Conservation (phyloP, 495 filamentous ascomycete genomes). For the Cenococcum geophilum region DNA sequence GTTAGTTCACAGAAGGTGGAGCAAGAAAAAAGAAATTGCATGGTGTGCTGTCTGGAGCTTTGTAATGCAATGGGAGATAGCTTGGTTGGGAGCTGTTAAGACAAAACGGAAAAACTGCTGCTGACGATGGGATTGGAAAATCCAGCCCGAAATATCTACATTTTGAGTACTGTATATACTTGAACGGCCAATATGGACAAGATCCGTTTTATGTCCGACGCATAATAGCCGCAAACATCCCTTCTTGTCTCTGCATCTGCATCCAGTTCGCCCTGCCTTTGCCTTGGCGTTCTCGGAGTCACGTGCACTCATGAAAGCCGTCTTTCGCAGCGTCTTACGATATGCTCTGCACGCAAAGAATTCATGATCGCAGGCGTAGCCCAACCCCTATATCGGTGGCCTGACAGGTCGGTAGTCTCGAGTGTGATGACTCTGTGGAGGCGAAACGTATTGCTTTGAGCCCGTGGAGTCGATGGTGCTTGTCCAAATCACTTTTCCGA, state of each 20-base stretch:
- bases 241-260: background rate
- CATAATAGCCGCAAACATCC: background rate
- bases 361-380: too few species aligned
- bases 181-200: background rate
- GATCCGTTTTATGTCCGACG: background rate
- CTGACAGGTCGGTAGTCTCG: too few species aligned
- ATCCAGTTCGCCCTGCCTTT: background rate
- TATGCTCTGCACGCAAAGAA: too few species aligned
- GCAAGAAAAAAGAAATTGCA: constrained; percentile 16
- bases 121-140: background rate
- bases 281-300: background rate
- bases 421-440: too few species aligned
- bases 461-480: too few species aligned
- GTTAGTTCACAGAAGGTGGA: constrained; percentile 1
- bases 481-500: too few species aligned
- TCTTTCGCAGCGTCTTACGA: too few species aligned
- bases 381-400: too few species aligned
- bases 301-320: background rate
- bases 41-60: constrained; percentile 13
- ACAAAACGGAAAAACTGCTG: background rate
- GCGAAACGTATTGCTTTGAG: too few species aligned
- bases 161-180: background rate
- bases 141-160: background rate
- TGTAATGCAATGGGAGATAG: constrained; percentile 1
- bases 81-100: background rate